Conservation (phyloP, 768 basidiomycete genomes). For the Asterophora parasitica region DNA sequence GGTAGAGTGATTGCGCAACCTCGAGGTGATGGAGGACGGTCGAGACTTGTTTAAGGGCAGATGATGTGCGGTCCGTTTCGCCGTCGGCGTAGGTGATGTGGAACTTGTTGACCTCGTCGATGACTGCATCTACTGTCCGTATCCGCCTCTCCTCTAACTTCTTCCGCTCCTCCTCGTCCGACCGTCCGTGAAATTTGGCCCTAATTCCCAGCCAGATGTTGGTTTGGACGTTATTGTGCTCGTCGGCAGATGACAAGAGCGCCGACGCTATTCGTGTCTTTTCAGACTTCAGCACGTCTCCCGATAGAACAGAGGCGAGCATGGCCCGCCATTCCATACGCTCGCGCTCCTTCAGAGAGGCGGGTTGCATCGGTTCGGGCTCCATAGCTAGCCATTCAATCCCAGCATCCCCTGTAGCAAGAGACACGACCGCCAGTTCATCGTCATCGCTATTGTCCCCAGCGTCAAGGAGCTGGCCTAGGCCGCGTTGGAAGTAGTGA, state of each 20-base stretch:
- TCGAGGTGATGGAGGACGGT: conserved; percentile 71
- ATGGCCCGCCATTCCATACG: conserved; percentile 95
- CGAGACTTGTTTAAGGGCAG: conserved; percentile 59
- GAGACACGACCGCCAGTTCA: conserved; percentile 40
- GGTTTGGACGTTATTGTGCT: conserved; percentile 60
- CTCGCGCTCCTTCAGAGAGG: conserved; percentile 71
- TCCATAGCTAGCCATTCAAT: conserved; percentile 54
- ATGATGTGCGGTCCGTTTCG: conserved; percentile 33
- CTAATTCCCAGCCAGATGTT: conserved; percentile 89
- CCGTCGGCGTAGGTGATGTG: conserved; percentile 39
- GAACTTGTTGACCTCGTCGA: conserved; percentile 82
- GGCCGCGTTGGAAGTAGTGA: conserved; percentile 72
- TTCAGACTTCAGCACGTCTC: conserved; percentile 93
- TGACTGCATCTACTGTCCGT: conserved; percentile 73
- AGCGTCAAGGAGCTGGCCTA: conserved; percentile 61
- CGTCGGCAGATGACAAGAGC: conserved; percentile 62
- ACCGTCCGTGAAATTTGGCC: conserved; percentile 76
- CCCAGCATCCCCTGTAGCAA: conserved; percentile 37
- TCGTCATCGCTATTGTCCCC: conserved; percentile 79
- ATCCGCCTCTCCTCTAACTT: conserved; percentile 80
- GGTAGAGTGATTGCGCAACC: conserved; percentile 82
- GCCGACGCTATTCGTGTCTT: conserved; percentile 87
- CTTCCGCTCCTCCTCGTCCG: conserved; percentile 77
- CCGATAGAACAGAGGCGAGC: conserved; percentile 87
- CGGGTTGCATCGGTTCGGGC: conserved; percentile 59